Base-by-base conservation (phyloP, 768 basidiomycete genomes). In the Daedalea quercina region DNA sequence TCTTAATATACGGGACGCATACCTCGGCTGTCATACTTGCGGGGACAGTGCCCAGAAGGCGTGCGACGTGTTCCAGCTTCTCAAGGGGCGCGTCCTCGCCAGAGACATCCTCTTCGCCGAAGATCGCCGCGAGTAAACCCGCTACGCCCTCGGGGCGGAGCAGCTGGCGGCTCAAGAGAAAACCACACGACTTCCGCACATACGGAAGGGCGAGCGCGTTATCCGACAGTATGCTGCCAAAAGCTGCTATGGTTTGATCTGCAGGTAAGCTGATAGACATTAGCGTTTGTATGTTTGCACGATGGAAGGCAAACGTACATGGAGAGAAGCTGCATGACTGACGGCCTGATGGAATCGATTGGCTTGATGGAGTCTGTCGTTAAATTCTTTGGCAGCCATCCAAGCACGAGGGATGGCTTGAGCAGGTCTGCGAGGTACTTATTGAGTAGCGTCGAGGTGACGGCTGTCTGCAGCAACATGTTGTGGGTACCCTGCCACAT, bases 41-140 rank as follows among this genome's bases (percentile, higher is more conserved):
- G 0, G 92, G 91, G 12, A 84, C 73, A n/a, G 81, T 70, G 41
- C 71, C 73, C 46, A 96, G 63, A 19, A 90, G 74, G 6, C 71
- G 73, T 19, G 87, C 76, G 28, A 91, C 73, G 51, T 85, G 84
- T 54, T 92, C 85, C 25, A 93, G 73, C 63, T 87, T 89, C 54
- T 86, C 80, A 3, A 89, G 60, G 1, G 76, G 74, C 1, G 78
- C 73, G 50, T 82, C 79, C 3, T 79, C 80, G 8, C 66, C 71
- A 1, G 61, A 58, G 0, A 67, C 56, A 19, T 81, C 80, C 33
- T 78, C 77, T 41, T 84, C 84, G 1, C 83, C 81, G 50, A 92
- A 84, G 1, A 90, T 70, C 9, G 86, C 85, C 9, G 76, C 73
- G 57, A 80, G 83, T 19, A 93, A 74, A 0, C 87, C 87, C 25